Base-by-base conservation (phyloP, 2,329 filamentous ascomycete species). In the Penicillium sp. region DNA sequence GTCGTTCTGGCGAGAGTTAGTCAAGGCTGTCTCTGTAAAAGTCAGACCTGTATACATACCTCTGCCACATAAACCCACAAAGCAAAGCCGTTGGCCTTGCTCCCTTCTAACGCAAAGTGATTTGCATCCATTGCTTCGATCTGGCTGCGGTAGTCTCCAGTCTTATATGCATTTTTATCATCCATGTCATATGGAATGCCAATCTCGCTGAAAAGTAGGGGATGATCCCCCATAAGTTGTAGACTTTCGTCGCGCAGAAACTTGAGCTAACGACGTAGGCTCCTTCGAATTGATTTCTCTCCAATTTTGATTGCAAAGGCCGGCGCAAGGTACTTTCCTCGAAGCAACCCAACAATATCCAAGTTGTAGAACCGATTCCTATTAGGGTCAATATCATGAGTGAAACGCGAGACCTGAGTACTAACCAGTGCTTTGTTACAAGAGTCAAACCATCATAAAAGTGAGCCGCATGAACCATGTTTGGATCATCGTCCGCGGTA, bases 151-250 rank as follows among this genome's bases (percentile, higher is more conserved):
- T 96, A 99, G 73, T 99, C 90, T 8, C 95, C 94, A 8, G 91
- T 96, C 75, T 91, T 90, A 76, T 99, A 99, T 1, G 94, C 94
- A 69, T 94, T 82, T 75, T 96, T 92, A 64, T 96, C 87, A 69
- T 99, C 93, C 95, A 99, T 97, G 70, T 99, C 94, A 71, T 96
- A 99, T 0, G 94, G 94, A 57, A 99, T 97, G 7, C 94, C 94
- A 68, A 97, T 97, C 72, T 99, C 94, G 0, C 91, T 95, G 72
- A 96, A 86, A 4, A 99, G 76, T 65, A 92, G 91, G 0, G 94
- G 94, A 66, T 95, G 92, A 23, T 89, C 86, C 19, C 94, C 94
- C 80, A 92, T 91, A 58, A 91, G 87, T 53, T 96, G 88, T 16
- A 89, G 77, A 0, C 93, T 95, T 75, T 99, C 94, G 63, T 95